These are phyloP conservation scores for Phialophora macrospora DNA, from an alignment of 2,329 filamentous ascomycete species.

Conservation along the genomic window DNA sequence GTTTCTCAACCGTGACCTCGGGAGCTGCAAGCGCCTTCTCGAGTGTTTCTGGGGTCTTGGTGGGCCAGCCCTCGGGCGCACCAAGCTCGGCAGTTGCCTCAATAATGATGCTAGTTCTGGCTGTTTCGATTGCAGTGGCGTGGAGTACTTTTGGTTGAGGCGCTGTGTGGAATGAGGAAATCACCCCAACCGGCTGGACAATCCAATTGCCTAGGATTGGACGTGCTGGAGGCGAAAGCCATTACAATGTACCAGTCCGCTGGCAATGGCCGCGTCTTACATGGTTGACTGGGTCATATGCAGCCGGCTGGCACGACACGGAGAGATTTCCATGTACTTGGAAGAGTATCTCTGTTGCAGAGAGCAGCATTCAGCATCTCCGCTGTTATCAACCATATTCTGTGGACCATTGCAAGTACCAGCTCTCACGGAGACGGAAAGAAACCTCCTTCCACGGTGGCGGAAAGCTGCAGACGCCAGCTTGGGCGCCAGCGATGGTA, in stretches of 20 bases:
- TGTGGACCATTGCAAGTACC: not conserved
- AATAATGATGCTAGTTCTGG: constrained; percentile 6
- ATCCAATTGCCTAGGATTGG: not conserved
- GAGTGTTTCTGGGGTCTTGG: constrained; percentile 29
- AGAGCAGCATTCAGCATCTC: not conserved
- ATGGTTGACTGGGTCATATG: not conserved
- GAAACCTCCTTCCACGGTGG: not conserved
- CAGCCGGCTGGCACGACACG: not conserved
- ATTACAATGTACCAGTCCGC: not conserved
- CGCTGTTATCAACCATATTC: not conserved
- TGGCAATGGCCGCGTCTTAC: not conserved
- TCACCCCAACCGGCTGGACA: not conserved
- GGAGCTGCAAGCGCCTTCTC: constrained; percentile 25
- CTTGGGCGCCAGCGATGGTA: not conserved
- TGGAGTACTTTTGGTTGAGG: constrained; percentile 18
- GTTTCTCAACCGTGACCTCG: constrained; percentile 26
- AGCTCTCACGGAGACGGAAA: not conserved
- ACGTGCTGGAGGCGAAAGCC: not conserved
- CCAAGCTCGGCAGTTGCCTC: constrained; percentile 8
- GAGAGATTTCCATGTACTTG: not conserved
- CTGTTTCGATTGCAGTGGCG: constrained; percentile 3
- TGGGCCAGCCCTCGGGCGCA: constrained; percentile 13
- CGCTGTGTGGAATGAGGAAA: not conserved
- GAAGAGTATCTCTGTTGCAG: not conserved
- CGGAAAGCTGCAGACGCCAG: not conserved